These are phyloP conservation scores for Aspergillus fischeri DNA, from an alignment of 2,329 filamentous ascomycete genomes.

Conservation along the genomic window DNA sequence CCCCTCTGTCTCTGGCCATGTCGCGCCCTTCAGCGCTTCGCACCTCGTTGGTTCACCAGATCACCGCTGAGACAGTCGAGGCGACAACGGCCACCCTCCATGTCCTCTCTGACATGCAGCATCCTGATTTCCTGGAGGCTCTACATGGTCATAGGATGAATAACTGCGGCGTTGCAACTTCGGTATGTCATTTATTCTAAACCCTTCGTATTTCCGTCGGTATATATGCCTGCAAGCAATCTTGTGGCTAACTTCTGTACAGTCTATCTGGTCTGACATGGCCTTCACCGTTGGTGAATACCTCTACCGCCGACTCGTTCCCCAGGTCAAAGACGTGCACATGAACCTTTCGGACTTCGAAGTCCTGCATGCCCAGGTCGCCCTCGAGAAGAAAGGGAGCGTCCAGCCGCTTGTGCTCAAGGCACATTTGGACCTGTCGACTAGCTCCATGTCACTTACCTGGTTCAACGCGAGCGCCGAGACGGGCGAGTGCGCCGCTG, in stretches of 20 bases:
- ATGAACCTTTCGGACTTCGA: conserved; percentile 39
- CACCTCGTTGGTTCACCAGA: conserved; percentile 21
- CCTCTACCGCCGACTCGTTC: conserved; percentile 10
- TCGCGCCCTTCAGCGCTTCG: conserved; percentile 2
- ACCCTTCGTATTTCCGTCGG: too few species aligned
- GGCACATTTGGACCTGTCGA: too few species aligned
- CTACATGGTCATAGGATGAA: conserved; percentile 44
- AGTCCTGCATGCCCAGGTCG: conserved; percentile 53
- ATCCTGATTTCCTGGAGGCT: conserved; percentile 34
- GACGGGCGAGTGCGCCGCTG: background rate
- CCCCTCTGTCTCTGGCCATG: background rate
- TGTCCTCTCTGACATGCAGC: conserved; percentile 38
- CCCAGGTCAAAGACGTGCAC: conserved; percentile 12
- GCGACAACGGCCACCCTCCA: conserved; percentile 24
- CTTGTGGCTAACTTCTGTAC: conserved; percentile 4
- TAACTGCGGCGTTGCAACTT: conserved; percentile 40
- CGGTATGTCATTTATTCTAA: conserved; percentile 30
- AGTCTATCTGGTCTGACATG: conserved; percentile 24
- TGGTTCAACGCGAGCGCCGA: too few species aligned
- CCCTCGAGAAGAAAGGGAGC: conserved; percentile 20
- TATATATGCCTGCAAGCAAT: too few species aligned
- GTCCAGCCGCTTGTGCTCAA: too few species aligned
- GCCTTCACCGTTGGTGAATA: conserved; percentile 22
- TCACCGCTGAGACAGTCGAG: conserved; percentile 30
- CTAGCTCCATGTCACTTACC: too few species aligned